phyloP scores from a whole-genome alignment of 2,329 filamentous ascomycete genomes.

The Fusarium tuaranense region DNA sequence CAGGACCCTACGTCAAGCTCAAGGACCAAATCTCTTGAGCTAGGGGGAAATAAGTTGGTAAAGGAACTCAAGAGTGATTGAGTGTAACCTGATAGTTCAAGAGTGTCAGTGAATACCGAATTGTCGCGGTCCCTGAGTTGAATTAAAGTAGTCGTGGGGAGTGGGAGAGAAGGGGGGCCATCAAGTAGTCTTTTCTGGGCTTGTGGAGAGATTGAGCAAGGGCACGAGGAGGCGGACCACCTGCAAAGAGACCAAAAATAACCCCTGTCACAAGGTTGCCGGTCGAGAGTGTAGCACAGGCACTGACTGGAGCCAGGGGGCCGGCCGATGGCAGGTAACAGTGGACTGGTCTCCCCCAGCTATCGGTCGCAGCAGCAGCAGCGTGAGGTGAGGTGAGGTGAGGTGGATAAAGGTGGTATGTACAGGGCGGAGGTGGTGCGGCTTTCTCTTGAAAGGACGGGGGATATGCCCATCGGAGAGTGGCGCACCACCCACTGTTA shows the following conservation, averaged over 20 bases:
- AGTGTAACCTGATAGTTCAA: background rate
- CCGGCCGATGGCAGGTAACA: slow-evolving; percentile 35
- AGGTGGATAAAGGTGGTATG: slow-evolving; percentile 23
- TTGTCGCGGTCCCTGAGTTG: slow-evolving; percentile 2
- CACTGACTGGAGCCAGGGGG: slow-evolving; percentile 11
- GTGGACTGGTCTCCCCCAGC: slow-evolving; percentile 6
- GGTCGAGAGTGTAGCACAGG: background rate
- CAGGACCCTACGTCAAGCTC: slow-evolving; percentile 13
- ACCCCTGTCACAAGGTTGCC: slow-evolving; percentile 18
- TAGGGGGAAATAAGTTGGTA: background rate
- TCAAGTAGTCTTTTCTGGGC: too few species aligned
- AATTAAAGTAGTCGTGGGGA: slow-evolving; percentile 33
- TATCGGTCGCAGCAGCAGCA: background rate
- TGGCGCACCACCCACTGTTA: background rate
- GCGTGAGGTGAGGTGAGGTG: background rate
- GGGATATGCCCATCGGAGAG: slow-evolving; percentile 20
- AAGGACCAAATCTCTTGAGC: background rate
- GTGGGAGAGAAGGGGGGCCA: too few species aligned
- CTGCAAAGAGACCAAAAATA: slow-evolving; percentile 38
- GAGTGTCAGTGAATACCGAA: background rate
- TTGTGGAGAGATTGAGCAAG: background rate
- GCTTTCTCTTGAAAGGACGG: slow-evolving; percentile 5
- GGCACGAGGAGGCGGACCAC: slow-evolving; percentile 15
- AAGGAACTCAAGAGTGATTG: background rate
- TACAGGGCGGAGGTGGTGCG: slow-evolving; percentile 10